These are phyloP conservation scores for Beverwykella pulmonaria DNA, from an alignment of 495 filamentous ascomycete species.

Conservation along the genomic window DNA sequence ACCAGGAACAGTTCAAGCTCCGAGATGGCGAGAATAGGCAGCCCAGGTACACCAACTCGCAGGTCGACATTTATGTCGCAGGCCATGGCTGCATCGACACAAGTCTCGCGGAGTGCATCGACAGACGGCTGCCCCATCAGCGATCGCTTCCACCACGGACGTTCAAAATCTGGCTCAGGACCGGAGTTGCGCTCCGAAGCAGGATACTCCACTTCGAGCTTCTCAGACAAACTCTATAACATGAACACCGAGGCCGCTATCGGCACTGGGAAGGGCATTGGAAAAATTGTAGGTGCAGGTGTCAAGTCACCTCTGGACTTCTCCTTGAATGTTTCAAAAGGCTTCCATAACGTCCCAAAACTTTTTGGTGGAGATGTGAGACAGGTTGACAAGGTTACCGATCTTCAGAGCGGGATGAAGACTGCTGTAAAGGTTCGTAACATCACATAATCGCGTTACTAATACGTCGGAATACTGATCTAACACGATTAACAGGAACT, in stretches of 20 bases:
- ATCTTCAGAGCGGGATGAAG: slow-evolving; percentile 66
- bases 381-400: slow-evolving; percentile 68
- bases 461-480: neutral
- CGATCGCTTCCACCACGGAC: slow-evolving; percentile 2
- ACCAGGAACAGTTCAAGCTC: slow-evolving; percentile 17
- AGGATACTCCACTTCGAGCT: slow-evolving; percentile 11
- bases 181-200: slow-evolving; percentile 18
- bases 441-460: slow-evolving; percentile 4
- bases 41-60: slow-evolving; percentile 6
- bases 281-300: slow-evolving; percentile 69
- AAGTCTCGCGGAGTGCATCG: slow-evolving; percentile 21
- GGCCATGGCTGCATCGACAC: slow-evolving; percentile 31
- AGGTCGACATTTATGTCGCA: slow-evolving; percentile 30
- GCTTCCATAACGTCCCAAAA: slow-evolving; percentile 82
- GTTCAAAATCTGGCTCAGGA: slow-evolving; percentile 11
- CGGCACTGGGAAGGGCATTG: slow-evolving; percentile 63
- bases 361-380: slow-evolving; percentile 77
- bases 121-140: neutral
- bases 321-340: slow-evolving; percentile 73
- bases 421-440: slow-evolving; percentile 43
- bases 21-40: slow-evolving; percentile 5
- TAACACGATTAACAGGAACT: slow-evolving; percentile 30
- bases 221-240: slow-evolving; percentile 7
- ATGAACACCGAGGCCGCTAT: slow-evolving; percentile 55
- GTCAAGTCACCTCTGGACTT: slow-evolving; percentile 80